Conservation (phyloP, 179 eudicot genomes). For the Silene coronaria region DNA sequence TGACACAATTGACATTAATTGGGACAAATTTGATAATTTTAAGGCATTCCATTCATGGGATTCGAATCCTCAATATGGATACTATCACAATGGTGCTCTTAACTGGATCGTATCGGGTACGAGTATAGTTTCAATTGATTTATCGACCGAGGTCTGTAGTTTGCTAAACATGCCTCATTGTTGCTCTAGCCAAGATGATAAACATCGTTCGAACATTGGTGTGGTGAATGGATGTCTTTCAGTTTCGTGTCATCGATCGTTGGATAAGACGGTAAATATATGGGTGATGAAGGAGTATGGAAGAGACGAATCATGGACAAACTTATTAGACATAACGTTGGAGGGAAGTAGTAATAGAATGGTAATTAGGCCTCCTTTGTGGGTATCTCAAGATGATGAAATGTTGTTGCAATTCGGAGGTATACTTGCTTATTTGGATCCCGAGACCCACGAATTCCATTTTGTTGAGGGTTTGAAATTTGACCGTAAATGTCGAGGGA, state of each 20-base stretch:
- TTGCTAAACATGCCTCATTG: background rate
- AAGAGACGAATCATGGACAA: background rate
- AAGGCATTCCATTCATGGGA: too few relatives aligned
- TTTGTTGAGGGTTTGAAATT: background rate
- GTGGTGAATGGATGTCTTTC: background rate
- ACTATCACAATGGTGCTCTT: background rate
- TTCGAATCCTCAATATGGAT: background rate
- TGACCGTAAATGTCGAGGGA: background rate
- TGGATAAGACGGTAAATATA: background rate
- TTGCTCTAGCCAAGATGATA: background rate
- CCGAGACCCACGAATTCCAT: background rate
- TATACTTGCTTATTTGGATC: background rate
- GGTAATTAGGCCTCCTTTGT: background rate
- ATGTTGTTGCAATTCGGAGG: background rate
- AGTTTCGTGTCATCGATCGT: background rate
- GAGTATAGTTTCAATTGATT: background rate
- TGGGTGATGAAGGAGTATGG: conserved; percentile 9
- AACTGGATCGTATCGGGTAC: background rate
- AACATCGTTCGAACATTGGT: background rate
- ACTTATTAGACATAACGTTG: background rate
- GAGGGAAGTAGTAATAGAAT: too few relatives aligned
- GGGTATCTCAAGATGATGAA: background rate
- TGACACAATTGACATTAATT: background rate
- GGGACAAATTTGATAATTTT: background rate
- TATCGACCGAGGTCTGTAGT: background rate